Conservation (phyloP, 495 filamentous ascomycete genomes). For the Penicillium lividum region DNA sequence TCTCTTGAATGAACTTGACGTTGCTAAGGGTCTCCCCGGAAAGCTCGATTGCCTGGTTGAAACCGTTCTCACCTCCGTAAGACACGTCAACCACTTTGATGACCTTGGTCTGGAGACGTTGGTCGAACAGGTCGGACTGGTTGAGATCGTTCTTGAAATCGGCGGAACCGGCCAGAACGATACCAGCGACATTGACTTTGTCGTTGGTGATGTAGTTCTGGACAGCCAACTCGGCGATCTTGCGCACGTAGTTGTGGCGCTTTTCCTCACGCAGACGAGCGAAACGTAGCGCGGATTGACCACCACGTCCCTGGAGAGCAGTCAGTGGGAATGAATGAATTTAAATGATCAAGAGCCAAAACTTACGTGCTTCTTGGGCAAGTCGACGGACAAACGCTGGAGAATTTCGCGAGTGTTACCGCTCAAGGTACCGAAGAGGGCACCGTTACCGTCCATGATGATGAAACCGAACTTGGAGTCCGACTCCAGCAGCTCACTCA, state of each 20-base stretch:
- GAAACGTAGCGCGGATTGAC: slow-evolving; percentile 98
- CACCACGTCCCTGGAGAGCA: slow-evolving; percentile 73
- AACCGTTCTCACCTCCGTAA: slow-evolving; percentile 98
- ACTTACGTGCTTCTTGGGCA: slow-evolving; percentile 89
- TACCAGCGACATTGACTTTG: slow-evolving; percentile 93
- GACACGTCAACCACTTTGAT: slow-evolving; percentile 99
- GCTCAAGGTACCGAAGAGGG: slow-evolving; percentile 92
- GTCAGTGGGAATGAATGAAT: background rate
- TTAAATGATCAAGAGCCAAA: background rate
- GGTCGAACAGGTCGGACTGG: slow-evolving; percentile 95
- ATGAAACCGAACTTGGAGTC: slow-evolving; percentile 99
- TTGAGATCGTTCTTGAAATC: slow-evolving; percentile 99
- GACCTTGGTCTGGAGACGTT: slow-evolving; percentile 86
- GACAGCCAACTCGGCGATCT: slow-evolving; percentile 95
- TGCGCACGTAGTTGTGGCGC: slow-evolving; percentile 98
- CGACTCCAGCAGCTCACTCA: slow-evolving; percentile 94
- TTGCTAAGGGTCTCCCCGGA: slow-evolving; percentile 95
- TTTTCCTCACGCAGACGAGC: slow-evolving; percentile 99
- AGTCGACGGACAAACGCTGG: slow-evolving; percentile 94
- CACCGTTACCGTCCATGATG: slow-evolving; percentile 98
- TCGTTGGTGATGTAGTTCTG: slow-evolving; percentile 98
- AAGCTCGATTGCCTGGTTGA: slow-evolving; percentile 98
- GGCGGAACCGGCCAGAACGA: slow-evolving; percentile 94
- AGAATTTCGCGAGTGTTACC: slow-evolving; percentile 97
- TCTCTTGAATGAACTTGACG: slow-evolving; percentile 99